These are phyloP conservation scores for Fusarium cicatricum DNA, from an alignment of 2,329 filamentous ascomycete genomes.

Conservation along the genomic window DNA sequence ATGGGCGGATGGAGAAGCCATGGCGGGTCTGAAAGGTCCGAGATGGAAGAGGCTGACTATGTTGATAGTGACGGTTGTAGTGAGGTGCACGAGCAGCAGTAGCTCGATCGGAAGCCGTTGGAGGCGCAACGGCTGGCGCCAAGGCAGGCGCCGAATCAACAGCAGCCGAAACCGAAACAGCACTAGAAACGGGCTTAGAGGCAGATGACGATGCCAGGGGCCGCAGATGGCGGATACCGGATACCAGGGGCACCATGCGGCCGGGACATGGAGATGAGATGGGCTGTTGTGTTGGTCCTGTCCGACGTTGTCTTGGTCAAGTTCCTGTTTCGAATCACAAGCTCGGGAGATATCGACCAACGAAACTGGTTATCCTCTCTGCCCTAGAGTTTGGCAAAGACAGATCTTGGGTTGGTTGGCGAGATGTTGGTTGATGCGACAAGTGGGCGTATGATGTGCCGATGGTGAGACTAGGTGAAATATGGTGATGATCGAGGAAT, in stretches of 20 bases:
- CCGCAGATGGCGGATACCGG: conserved; percentile 40
- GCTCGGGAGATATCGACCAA: conserved; percentile 12
- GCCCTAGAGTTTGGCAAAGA: conserved; percentile 5
- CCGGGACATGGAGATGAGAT: conserved; percentile 40
- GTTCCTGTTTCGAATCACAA: conserved; percentile 9
- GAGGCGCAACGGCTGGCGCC: conserved; percentile 5
- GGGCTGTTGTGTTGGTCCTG: conserved; percentile 28
- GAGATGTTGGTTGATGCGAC: not conserved
- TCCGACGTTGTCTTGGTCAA: not conserved
- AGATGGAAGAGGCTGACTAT: not conserved
- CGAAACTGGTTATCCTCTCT: conserved; percentile 7
- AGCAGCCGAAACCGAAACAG: conserved; percentile 8
- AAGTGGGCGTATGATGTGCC: conserved; percentile 7
- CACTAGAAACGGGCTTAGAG: conserved; percentile 21
- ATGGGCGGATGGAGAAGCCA: conserved; percentile 29
- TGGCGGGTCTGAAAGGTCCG: conserved; percentile 6
- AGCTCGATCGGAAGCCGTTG: conserved; percentile 5
- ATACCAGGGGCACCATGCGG: conserved; percentile 39
- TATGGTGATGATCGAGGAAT: conserved; percentile 34
- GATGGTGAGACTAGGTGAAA: conserved; percentile 18
- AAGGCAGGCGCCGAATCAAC: conserved; percentile 14
- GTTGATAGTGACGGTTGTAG: conserved; percentile 8
- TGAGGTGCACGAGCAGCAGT: conserved; percentile 1
- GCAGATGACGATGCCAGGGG: conserved; percentile 32
- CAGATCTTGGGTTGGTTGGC: not conserved